Evolutionary conservation across 1,284 basidiomycete genomes (phyloP).

Genomic region (Papiliotrema nemorosa): DNA sequence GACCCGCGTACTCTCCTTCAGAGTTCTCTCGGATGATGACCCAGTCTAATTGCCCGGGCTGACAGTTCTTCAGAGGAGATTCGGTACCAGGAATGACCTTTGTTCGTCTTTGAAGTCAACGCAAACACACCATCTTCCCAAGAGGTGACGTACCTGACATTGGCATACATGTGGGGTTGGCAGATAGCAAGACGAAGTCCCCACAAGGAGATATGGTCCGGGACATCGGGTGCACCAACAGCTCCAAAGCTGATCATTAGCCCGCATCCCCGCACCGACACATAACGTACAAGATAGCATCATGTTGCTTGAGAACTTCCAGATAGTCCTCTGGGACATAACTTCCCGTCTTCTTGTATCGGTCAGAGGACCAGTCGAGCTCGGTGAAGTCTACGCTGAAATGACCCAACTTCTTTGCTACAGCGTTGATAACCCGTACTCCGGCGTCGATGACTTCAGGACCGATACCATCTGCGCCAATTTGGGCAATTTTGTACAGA

Average conservation of each 20-base stretch:
- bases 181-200: conserved; percentile 55
- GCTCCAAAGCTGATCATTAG: conserved; percentile 36
- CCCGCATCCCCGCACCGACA: neutral
- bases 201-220: conserved; percentile 59
- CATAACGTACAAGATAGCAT: conserved; percentile 44
- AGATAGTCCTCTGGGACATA: conserved; percentile 50
- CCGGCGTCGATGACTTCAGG: conserved; percentile 54
- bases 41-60: conserved; percentile 53
- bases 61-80: conserved; percentile 50
- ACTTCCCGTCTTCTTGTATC: conserved; percentile 44
- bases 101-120: conserved; percentile 43
- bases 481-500: conserved; percentile 55
- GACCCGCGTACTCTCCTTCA: conserved; percentile 58
- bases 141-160: conserved; percentile 46
- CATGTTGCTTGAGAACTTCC: conserved; percentile 42
- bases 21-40: conserved; percentile 57
- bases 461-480: conserved; percentile 59
- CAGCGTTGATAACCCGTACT: conserved; percentile 43
- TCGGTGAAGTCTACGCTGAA: conserved; percentile 48
- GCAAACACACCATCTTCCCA: neutral
- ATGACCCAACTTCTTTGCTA: conserved; percentile 27
- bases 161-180: conserved; percentile 58
- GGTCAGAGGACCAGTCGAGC: conserved; percentile 44
- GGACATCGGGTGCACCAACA: conserved; percentile 52
- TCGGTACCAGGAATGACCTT: conserved; percentile 55